phyloP scores from a whole-genome alignment of 257 asterid species.

The Nicotiana benthamiana region DNA sequence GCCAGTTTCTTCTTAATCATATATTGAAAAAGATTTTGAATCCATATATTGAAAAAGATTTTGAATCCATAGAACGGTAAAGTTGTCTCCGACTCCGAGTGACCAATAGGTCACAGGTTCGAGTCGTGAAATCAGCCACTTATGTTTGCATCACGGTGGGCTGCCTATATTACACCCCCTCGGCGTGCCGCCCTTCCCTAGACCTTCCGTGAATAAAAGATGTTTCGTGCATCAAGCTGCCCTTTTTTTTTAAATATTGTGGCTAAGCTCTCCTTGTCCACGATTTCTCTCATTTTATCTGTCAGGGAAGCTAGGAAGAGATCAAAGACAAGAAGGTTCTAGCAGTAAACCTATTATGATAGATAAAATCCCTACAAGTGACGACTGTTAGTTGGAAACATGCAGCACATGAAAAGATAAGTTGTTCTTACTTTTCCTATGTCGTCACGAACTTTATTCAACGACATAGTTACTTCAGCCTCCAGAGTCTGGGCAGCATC shows the following conservation, averaged over 20 bases:
- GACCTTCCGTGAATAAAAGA: too few relatives aligned
- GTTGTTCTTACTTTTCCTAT: slow-evolving; percentile 53
- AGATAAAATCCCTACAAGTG: not conserved
- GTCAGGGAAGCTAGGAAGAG: not conserved
- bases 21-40: not conserved
- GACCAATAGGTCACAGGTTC: too few relatives aligned
- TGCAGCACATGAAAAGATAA: not conserved
- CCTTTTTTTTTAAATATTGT: not conserved
- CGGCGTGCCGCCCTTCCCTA: too few relatives aligned
- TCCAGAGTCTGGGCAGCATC: slow-evolving; percentile 86
- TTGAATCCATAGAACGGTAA: not conserved
- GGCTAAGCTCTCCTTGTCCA: not conserved
- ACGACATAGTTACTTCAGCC: slow-evolving; percentile 54
- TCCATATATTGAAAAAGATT: too few relatives aligned
- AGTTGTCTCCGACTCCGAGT: too few relatives aligned
- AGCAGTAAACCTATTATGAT: not conserved
- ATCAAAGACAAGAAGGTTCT: not conserved
- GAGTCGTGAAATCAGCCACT: too few relatives aligned
- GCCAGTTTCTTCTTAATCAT: too few relatives aligned
- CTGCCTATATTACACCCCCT: too few relatives aligned
- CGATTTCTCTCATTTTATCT: not conserved
- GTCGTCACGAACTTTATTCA: slow-evolving; percentile 67
- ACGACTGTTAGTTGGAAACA: not conserved
- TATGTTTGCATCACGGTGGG: too few relatives aligned
- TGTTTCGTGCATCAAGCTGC: too few relatives aligned